Evolutionary conservation across 768 basidiomycete genomes (phyloP), one percentile per base, ranked within the genome.

Genomic region (Leccinum disarticulatum): DNA sequence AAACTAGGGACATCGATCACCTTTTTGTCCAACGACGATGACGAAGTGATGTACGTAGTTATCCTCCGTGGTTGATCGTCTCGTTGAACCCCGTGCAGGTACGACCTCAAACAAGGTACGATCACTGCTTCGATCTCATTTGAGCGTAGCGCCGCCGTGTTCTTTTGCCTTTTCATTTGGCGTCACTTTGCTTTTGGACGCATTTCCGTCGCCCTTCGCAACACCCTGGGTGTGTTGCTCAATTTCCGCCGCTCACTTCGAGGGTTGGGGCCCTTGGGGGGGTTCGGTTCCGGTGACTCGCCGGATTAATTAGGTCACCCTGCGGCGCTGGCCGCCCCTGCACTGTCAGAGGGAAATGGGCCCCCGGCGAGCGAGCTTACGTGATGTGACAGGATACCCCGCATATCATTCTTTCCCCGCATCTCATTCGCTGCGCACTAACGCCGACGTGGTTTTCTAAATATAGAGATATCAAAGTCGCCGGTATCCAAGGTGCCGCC

Each of bases 21-120:
- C 22, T 98, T 99, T 84, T 79, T 99, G 63, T 90, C 89, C 47
- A 93, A 97, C 72, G 92, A 95, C 65, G 95, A 97, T 70, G 94
- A 95, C 55, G 94, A 96, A 77, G 96, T 97, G 71, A 94, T 98
- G 95, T 95, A 76, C 65, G 89, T 79, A 60, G 64, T 63, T 64
- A 52, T 38, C 62, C 57, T 62, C n/a, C 6, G 11, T 10, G 19
- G 10, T 6, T 35, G 55, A 43, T 27, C 11, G 30, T n/a, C 38
- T 53, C 53, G 52, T n/a, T 68, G 30, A 62, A 36, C 52, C 3
- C 9, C 53, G 47, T 62, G 58, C 70, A 94, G 91, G 87, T 95
- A 95, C 80, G 95, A 98, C 73, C 84, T 98, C 66, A 96, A 90
- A 80, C 89, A 94, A 82, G 91, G 91, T 88, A 72, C 64, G 83